A percentile compares a stretch with the other conserved stretches of the same genome.
Evolutionary conservation across 768 basidiomycete species (phyloP).

Genomic region (Gautieria morchelliformis): DNA sequence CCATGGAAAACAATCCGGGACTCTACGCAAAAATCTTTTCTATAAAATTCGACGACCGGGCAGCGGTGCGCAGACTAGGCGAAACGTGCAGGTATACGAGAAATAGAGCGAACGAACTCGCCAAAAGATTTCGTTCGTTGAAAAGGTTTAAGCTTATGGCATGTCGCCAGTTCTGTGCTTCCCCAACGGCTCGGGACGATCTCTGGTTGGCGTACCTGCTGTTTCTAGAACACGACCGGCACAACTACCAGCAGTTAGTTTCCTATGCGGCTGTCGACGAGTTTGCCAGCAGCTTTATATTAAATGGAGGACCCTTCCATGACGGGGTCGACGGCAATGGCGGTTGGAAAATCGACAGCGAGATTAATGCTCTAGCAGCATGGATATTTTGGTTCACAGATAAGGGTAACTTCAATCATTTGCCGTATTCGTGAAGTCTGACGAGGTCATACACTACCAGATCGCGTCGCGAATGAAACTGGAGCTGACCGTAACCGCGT

Average conservation of each 20-base stretch:
- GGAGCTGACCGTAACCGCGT: slow-evolving; percentile 18
- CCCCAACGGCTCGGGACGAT: slow-evolving; percentile 18
- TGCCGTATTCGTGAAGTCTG: background rate
- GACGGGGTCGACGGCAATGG: slow-evolving; percentile 22
- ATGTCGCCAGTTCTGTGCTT: background rate
- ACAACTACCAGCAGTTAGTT: slow-evolving; percentile 45
- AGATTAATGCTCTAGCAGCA: slow-evolving; percentile 40
- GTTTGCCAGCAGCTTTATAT: slow-evolving; percentile 37
- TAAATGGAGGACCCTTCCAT: slow-evolving; percentile 31
- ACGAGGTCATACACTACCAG: slow-evolving; percentile 8
- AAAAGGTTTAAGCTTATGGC: background rate
- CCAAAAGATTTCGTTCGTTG: background rate
- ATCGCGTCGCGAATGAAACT: slow-evolving; percentile 21
- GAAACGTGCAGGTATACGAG: background rate
- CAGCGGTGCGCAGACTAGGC: background rate
- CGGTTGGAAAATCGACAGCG: slow-evolving; percentile 51
- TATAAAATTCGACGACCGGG: background rate
- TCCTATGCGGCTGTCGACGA: slow-evolving; percentile 37
- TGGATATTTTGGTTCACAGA: slow-evolving; percentile 60
- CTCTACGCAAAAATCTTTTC: background rate
- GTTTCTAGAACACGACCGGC: slow-evolving; percentile 58
- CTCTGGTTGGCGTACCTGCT: slow-evolving; percentile 46
- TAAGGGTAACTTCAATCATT: slow-evolving; percentile 27
- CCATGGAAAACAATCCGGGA: background rate
- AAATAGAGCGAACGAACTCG: background rate